These are phyloP conservation scores for Pythium diclinum DNA, from an alignment of 352 stramenopile species.

Conservation along the genomic window DNA sequence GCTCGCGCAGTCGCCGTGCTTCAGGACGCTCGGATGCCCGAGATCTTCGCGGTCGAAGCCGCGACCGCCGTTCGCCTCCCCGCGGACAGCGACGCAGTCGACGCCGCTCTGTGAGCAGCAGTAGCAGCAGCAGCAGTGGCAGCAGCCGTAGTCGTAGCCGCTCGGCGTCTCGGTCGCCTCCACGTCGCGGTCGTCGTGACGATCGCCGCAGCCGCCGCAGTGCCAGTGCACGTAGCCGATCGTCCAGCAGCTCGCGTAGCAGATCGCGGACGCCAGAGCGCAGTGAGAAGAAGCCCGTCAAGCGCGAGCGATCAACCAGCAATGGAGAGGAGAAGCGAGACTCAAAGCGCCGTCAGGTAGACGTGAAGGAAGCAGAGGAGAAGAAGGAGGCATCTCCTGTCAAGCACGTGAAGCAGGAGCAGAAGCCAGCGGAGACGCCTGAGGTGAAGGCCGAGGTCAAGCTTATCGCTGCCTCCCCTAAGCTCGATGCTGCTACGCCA, in stretches of 20 bases:
- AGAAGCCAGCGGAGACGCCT: background rate
- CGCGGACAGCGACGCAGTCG: constrained; percentile 6
- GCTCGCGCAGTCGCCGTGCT: constrained; percentile 14
- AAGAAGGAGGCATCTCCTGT: background rate
- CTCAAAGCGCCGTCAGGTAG: constrained; percentile 12
- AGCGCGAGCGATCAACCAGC: constrained; percentile 14
- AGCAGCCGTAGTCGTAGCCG: constrained; percentile 23
- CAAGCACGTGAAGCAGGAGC: background rate
- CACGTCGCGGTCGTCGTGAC: constrained; percentile 5
- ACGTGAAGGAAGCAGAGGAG: constrained; percentile 4
- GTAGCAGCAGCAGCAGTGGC: constrained; percentile 15
- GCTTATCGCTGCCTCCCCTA: background rate
- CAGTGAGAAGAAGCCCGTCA: constrained; percentile 2
- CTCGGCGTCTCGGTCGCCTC: constrained; percentile 19
- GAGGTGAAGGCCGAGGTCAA: constrained; percentile 3
- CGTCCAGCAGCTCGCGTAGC: constrained; percentile 15
- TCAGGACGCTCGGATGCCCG: background rate
- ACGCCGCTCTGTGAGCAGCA: constrained; percentile 15
- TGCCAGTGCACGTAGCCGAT: constrained; percentile 9
- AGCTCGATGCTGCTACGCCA: constrained; percentile 1
- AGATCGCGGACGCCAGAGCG: constrained; percentile 14
- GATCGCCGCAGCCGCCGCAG: constrained; percentile 8
- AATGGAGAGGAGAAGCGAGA: background rate
- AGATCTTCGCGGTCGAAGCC: constrained; percentile 4
- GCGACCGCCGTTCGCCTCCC: constrained; percentile 5